A percentile compares a stretch with the other conserved stretches of the same genome.
Evolutionary conservation across 805 yeast genomes (phyloP).

Genomic region (Candida broadrunensis): DNA sequence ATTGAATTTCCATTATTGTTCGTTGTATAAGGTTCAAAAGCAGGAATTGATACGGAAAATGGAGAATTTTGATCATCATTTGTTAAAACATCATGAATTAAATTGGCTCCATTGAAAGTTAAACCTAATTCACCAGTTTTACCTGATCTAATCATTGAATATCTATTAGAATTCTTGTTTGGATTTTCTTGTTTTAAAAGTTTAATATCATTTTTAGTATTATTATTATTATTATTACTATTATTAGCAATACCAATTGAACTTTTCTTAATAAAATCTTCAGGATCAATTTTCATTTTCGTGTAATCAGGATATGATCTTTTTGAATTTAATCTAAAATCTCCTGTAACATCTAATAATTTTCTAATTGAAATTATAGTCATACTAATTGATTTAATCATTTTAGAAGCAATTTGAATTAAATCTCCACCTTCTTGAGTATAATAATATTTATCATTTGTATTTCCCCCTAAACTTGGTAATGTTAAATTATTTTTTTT

Average conservation of each 20-base stretch:
- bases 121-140: slow-evolving; percentile 46
- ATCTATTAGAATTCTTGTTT: slow-evolving; percentile 34
- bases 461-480: slow-evolving; percentile 4
- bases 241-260: slow-evolving; percentile 56
- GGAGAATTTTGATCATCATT: slow-evolving; percentile 27
- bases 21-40: slow-evolving; percentile 32
- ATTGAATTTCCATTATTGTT: slow-evolving; percentile 4
- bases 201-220: not conserved
- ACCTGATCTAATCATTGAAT: slow-evolving; percentile 51
- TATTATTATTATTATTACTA: slow-evolving; percentile 18
- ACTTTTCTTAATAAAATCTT: slow-evolving; percentile 57
- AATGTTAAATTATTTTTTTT: slow-evolving; percentile 15
- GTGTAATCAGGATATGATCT: slow-evolving; percentile 68
- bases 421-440: slow-evolving; percentile 68
- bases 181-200: not conserved
- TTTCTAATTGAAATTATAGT: slow-evolving; percentile 51
- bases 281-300: slow-evolving; percentile 54
- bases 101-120: slow-evolving; percentile 46
- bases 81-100: slow-evolving; percentile 34
- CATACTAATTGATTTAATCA: slow-evolving; percentile 52
- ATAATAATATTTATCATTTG: slow-evolving; percentile 43
- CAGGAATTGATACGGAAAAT: slow-evolving; percentile 31
- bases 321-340: slow-evolving; percentile 55
- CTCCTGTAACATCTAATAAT: slow-evolving; percentile 59
- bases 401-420: slow-evolving; percentile 56